Evolutionary conservation across 306 rosid genomes (phyloP), one percentile per base, ranked within the genome.

Genomic region (Casuarina equisetifolia): DNA sequence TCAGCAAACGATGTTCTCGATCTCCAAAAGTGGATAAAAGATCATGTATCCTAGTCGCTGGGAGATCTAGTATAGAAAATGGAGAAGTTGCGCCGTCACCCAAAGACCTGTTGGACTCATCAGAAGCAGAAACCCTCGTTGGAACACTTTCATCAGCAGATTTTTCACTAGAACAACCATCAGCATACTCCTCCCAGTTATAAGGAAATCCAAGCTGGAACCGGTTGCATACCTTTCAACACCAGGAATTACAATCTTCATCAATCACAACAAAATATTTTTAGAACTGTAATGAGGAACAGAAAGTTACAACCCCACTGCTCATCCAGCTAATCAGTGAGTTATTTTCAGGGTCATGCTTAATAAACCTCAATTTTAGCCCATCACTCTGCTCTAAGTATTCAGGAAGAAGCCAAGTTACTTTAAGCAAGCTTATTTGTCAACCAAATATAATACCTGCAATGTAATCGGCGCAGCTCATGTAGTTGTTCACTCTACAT

Each of bases 121-220:
- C 80, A 46, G 75, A 69, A n/a, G 51, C 70, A 61, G 78, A 36
- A 69, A 54, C 75, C 64, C 69, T 76, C 16, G 57, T 32, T 16
- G 69, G 17, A 16, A 77, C 25, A 36, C 57, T 61, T 50, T 32
- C 6, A 50, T 64, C 25, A n/a, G 75, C 9, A 44, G 72, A 58
- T 67, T 76, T 54, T 51, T 77, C 74, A 45, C 73, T 74, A 45
- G 16, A 50, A 70, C 76, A 54, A 72, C 61, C 39, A 70, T 70
- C 42, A 17, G 82, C 70, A 70, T 83, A 85, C 70, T 82, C 82
- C 75, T 86, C 82, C 98, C 98, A 93, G 77, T 91, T 79, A 74
- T 80, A 80, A 6, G 97, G 98, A 87, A 93, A 93, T 55, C 97
- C 97, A 55, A 86, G 58, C 59, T 80, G 78, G 84, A 88, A 93